Evolutionary conservation across 2,329 filamentous ascomycete species (phyloP).

Genomic region (Arthrobotrys musiformis): DNA sequence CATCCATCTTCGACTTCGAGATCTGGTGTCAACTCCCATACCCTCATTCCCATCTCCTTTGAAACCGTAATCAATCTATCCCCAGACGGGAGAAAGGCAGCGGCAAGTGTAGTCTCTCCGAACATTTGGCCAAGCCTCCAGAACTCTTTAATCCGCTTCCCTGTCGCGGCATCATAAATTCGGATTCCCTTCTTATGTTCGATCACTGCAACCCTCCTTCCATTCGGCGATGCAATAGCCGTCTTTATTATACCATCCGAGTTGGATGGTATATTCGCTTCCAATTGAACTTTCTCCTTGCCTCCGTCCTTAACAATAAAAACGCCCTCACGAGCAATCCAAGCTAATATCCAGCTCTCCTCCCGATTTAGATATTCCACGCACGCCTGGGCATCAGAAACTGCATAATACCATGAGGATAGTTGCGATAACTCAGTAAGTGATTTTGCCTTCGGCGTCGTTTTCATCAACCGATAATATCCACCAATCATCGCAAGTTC

Average conservation of each 20-base stretch:
- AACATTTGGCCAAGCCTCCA: not conserved
- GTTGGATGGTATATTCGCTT: no score
- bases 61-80: constrained; percentile 20
- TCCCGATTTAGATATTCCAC: no score
- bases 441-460: not conserved
- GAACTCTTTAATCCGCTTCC: not conserved
- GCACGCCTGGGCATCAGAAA: no score
- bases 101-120: not conserved
- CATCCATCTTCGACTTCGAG: not conserved
- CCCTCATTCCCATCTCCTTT: constrained; percentile 2
- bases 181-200: not conserved
- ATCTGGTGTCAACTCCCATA: not conserved
- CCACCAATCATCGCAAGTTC: not conserved
- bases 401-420: no score
- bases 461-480: not conserved
- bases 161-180: not conserved
- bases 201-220: not conserved
- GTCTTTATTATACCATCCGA: not conserved
- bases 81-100: not conserved
- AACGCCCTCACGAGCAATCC: no score
- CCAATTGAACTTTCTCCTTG: not conserved
- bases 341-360: no score
- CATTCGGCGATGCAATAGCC: not conserved
- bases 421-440: no score
- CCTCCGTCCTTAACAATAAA: no score